Conservation (phyloP, 768 basidiomycete genomes). For the Saitozyma podzolica region DNA sequence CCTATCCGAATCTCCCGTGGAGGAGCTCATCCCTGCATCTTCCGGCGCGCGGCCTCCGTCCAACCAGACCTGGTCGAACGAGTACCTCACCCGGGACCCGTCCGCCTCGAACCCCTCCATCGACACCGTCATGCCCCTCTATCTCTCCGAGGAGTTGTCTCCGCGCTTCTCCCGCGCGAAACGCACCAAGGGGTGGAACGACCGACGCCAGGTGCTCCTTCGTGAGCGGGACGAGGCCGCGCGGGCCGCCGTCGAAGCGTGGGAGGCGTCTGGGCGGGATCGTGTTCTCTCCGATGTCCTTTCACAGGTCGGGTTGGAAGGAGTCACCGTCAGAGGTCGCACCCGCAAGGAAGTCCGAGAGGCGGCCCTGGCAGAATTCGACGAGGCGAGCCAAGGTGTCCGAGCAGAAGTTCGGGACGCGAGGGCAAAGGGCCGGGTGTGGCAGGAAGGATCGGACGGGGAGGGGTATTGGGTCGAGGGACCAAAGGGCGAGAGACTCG, state of each 20-base stretch:
- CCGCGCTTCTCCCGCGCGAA: constrained; percentile 46
- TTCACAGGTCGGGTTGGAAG: constrained; percentile 29
- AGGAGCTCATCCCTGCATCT: constrained; percentile 1
- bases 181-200: constrained; percentile 36
- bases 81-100: constrained; percentile 21
- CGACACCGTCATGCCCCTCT: constrained; percentile 47
- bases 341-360: constrained; percentile 47
- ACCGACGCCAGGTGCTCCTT: constrained; percentile 5
- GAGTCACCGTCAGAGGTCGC: constrained; percentile 31
- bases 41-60: constrained; percentile 13
- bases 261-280: constrained; percentile 43
- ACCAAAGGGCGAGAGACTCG: constrained; percentile 16
- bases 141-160: constrained; percentile 48
- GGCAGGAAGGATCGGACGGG: constrained; percentile 5
- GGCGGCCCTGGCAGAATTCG: constrained; percentile 37
- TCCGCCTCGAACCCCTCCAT: constrained; percentile 13
- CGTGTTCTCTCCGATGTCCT: constrained; percentile 27
- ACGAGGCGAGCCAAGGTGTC: constrained; percentile 17
- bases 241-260: constrained; percentile 25
- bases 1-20: constrained; percentile 7
- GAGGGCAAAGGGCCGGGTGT: constrained; percentile 16
- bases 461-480: constrained; percentile 23
- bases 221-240: constrained; percentile 25
- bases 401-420: constrained; percentile 32
- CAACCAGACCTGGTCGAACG: constrained; percentile 19